These are phyloP conservation scores for Glycine soja DNA, from an alignment of 306 rosid genomes.

Conservation along the genomic window DNA sequence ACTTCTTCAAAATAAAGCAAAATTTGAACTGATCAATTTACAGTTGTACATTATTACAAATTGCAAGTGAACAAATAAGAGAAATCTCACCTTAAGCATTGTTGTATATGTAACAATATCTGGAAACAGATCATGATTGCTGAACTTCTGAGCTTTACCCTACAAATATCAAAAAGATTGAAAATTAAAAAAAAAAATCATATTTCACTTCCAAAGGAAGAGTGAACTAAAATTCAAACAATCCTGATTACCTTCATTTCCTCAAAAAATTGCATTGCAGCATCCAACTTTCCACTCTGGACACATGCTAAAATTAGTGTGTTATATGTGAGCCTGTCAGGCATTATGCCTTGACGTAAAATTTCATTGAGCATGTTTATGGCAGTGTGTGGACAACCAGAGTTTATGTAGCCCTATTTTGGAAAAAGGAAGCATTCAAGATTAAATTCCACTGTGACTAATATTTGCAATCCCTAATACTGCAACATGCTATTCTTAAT, in stretches of 20 bases:
- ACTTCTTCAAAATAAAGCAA: constrained; percentile 12
- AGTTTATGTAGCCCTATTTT: constrained; percentile 73
- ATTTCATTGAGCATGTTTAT: constrained; percentile 64
- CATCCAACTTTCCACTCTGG: constrained; percentile 66
- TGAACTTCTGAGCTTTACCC: constrained; percentile 59
- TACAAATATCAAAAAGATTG: constrained; percentile 41
- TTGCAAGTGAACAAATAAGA: constrained; percentile 17
- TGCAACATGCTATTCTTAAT: constrained; percentile 9
- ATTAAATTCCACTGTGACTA: background rate
- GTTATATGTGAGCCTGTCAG: constrained; percentile 82
- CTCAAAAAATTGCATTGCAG: constrained; percentile 69
- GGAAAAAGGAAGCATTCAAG: constrained; percentile 14
- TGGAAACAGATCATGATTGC: constrained; percentile 62
- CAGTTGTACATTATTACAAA: constrained; percentile 10
- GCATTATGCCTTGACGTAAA: constrained; percentile 64
- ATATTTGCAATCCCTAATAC: constrained; percentile 17
- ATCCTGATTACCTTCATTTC: constrained; percentile 80
- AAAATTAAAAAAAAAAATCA: constrained; percentile 39
- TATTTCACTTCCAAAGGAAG: constrained; percentile 45
- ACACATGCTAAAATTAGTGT: constrained; percentile 80
- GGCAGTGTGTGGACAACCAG: constrained; percentile 74
- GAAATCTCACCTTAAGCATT: constrained; percentile 68
- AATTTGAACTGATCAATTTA: background rate
- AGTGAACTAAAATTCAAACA: constrained; percentile 60
- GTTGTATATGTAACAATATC: constrained; percentile 82